phyloP scores from a whole-genome alignment of 768 basidiomycete species.

The Suillus subluteus region DNA sequence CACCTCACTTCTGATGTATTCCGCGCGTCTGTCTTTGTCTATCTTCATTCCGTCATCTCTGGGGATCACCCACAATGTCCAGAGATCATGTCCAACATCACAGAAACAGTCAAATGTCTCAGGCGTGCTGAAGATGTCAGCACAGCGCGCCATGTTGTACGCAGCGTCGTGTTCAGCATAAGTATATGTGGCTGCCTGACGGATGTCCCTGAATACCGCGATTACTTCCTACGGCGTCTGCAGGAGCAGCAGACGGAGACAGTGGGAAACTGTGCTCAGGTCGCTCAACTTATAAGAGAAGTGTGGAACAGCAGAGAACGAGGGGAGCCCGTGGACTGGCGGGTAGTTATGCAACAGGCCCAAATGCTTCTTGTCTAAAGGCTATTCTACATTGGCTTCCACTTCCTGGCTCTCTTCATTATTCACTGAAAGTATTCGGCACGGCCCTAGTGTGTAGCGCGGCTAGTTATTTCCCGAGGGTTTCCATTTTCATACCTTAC shows the following conservation, averaged over 20 bases:
- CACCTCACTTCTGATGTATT: slow-evolving; percentile 62
- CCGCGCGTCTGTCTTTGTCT: slow-evolving; percentile 73
- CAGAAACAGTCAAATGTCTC: slow-evolving; percentile 56
- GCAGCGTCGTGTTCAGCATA: slow-evolving; percentile 80
- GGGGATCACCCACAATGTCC: slow-evolving; percentile 68
- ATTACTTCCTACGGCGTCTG: slow-evolving; percentile 49
- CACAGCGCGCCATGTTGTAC: slow-evolving; percentile 58
- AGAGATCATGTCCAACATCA: slow-evolving; percentile 60
- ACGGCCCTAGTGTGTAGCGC: no score
- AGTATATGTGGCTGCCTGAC: slow-evolving; percentile 75
- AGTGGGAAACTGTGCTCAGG: slow-evolving; percentile 67
- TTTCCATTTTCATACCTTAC: not conserved
- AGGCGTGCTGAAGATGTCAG: slow-evolving; percentile 39
- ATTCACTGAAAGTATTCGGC: not conserved
- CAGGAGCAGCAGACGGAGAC: slow-evolving; percentile 54
- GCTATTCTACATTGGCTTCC: not conserved
- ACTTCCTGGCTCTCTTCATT: no score
- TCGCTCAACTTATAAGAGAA: slow-evolving; percentile 52
- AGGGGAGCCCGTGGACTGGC: slow-evolving; percentile 59
- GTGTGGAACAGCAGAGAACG: slow-evolving; percentile 57
- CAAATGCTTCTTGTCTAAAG: slow-evolving; percentile 57
- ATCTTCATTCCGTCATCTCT: slow-evolving; percentile 76
- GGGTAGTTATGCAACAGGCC: slow-evolving; percentile 49
- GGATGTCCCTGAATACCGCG: slow-evolving; percentile 47
- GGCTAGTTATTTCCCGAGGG: not conserved